Percentiles rank a stretch among this genome's conserved stretches.
Conservation (phyloP, 306 rosid genomes). For the Cucumis cinereus region DNA sequence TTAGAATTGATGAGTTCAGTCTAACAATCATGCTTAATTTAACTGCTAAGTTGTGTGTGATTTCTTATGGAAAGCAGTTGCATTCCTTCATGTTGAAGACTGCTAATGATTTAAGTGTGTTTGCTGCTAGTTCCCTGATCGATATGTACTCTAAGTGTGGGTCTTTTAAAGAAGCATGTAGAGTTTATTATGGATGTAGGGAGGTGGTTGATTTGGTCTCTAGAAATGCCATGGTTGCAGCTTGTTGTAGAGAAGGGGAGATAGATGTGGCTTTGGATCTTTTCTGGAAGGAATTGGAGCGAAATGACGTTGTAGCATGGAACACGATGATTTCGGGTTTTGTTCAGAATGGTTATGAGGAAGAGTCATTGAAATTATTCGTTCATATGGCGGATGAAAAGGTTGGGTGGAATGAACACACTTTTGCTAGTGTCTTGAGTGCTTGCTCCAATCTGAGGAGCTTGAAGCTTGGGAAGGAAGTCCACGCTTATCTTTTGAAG, state of each 20-base stretch:
- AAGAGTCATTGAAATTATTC: conserved; percentile 44
- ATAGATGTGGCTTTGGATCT: conserved; percentile 47
- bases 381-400: conserved; percentile 35
- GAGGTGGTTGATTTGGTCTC: conserved; percentile 41
- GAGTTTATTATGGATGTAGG: conserved; percentile 25
- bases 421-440: conserved; percentile 54
- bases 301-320: conserved; percentile 57
- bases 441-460: conserved; percentile 48
- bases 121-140: conserved; percentile 50
- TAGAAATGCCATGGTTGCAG: conserved; percentile 69
- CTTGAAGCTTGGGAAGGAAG: conserved; percentile 40
- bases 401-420: conserved; percentile 40
- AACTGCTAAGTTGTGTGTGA: conserved; percentile 30
- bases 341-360: conserved; percentile 39
- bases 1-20: conserved; percentile 48
- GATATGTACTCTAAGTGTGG: conserved; percentile 79
- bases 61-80: conserved; percentile 48
- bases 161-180: conserved; percentile 34
- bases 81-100: conserved; percentile 73
- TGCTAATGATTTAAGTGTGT: conserved; percentile 33
- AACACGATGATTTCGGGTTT: conserved; percentile 67
- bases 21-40: conserved; percentile 59
- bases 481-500: conserved; percentile 58
- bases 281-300: conserved; percentile 31
- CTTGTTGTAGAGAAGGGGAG: conserved; percentile 63